Conservation (phyloP, 1,284 basidiomycete genomes). For the Boletellus deceptivus region DNA sequence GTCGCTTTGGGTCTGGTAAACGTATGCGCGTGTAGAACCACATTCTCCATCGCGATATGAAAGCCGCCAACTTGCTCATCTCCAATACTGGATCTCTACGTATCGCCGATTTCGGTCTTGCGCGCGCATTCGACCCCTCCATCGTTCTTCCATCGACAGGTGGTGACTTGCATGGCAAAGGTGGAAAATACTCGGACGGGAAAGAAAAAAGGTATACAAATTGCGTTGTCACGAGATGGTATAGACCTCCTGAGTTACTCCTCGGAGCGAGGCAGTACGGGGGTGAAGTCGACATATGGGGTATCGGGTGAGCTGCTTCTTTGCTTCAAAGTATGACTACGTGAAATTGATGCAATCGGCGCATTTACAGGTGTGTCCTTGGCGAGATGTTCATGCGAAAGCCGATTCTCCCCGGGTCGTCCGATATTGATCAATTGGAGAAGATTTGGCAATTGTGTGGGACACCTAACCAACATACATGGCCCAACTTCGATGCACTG, state of each 20-base stretch:
- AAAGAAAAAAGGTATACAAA: conserved; percentile 86
- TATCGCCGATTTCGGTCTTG: conserved; percentile 97
- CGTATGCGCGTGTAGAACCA: conserved; percentile 64
- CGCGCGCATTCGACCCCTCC: conserved; percentile 67
- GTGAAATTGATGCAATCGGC: background rate
- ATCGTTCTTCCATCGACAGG: conserved; percentile 35
- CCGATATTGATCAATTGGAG: conserved; percentile 88
- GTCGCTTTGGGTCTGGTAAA: conserved; percentile 3
- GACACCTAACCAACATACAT: conserved; percentile 75
- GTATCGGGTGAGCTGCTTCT: conserved; percentile 72
- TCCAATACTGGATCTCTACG: conserved; percentile 79
- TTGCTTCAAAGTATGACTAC: conserved; percentile 1
- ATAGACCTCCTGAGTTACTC: conserved; percentile 93
- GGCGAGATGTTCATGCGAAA: conserved; percentile 92
- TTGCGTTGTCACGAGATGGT: conserved; percentile 99
- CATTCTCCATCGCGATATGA: conserved; percentile 98
- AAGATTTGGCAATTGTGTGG: conserved; percentile 91
- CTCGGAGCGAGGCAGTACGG: conserved; percentile 89
- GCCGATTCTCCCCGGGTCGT: conserved; percentile 86
- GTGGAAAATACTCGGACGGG: conserved; percentile 44
- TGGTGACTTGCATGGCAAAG: conserved; percentile 26
- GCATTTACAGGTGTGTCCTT: conserved; percentile 71
- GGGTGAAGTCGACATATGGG: conserved; percentile 97
- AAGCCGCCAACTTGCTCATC: conserved; percentile 96
- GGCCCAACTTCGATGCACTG: conserved; percentile 79